Conservation (phyloP, 1,284 basidiomycete genomes). For the Ceratobasidium papillatum region DNA sequence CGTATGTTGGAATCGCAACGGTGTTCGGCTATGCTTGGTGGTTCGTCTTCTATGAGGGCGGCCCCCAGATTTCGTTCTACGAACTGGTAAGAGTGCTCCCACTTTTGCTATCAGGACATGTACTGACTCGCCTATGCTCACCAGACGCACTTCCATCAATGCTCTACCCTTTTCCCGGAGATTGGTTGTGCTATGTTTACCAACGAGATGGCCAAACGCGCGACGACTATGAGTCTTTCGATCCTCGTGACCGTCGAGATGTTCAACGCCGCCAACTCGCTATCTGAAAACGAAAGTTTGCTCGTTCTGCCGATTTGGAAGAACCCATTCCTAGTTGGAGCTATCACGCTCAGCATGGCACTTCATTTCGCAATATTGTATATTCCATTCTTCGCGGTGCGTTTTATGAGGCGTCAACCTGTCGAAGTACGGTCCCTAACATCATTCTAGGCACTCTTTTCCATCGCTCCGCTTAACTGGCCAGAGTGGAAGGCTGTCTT, state of each 20-base stretch:
- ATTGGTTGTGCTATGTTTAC: conserved; percentile 96
- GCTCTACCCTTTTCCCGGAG: conserved; percentile 79
- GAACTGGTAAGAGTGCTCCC: conserved; percentile 76
- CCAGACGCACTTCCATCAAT: conserved; percentile 95
- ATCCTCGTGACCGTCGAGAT: conserved; percentile 96
- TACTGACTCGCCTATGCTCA: background rate
- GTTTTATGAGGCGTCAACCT: conserved; percentile 52
- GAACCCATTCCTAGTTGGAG: conserved; percentile 89
- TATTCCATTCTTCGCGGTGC: conserved; percentile 90
- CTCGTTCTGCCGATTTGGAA: conserved; percentile 90
- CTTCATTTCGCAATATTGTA: conserved; percentile 95
- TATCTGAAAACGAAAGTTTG: conserved; percentile 97
- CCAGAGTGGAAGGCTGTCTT: conserved; percentile 96
- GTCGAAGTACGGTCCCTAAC: conserved; percentile 22
- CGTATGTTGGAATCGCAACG: conserved; percentile 93
- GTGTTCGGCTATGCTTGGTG: conserved; percentile 99
- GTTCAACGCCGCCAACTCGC: conserved; percentile 99
- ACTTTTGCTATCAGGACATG: background rate
- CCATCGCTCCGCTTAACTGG: conserved; percentile 91
- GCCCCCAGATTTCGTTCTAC: conserved; percentile 92
- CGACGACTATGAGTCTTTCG: conserved; percentile 94
- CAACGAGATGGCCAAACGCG: conserved; percentile 82
- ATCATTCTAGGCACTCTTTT: conserved; percentile 75
- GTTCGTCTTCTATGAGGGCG: conserved; percentile 91
- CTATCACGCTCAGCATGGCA: conserved; percentile 88